Conservation (phyloP, 495 filamentous ascomycete genomes). For the Viridothelium virens region DNA sequence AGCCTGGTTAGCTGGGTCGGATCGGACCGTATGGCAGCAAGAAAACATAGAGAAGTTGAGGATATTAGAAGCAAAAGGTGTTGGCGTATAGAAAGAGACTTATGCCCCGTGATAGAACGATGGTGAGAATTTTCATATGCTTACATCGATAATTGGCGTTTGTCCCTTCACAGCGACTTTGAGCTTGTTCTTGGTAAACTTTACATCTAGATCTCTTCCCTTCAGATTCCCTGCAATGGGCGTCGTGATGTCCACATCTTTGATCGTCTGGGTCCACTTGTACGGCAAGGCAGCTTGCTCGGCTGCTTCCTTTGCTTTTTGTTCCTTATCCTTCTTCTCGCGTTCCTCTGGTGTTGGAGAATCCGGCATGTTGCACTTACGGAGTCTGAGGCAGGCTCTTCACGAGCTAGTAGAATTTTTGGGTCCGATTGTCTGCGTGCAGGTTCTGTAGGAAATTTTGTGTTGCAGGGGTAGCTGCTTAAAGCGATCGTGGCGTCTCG, state of each 20-base stretch:
- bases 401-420: background rate
- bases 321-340: slow-evolving; percentile 52
- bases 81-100: no score
- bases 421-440: background rate
- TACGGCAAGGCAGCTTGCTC: slow-evolving; percentile 92
- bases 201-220: slow-evolving; percentile 74
- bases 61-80: no score
- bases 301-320: slow-evolving; percentile 61
- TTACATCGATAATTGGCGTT: slow-evolving; percentile 74
- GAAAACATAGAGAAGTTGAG: background rate
- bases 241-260: slow-evolving; percentile 75
- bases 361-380: slow-evolving; percentile 6
- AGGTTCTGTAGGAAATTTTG: background rate
- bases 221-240: slow-evolving; percentile 71
- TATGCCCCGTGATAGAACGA: background rate
- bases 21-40: background rate
- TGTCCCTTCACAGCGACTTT: slow-evolving; percentile 84
- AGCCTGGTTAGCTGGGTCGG: slow-evolving; percentile 12
- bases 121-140: slow-evolving; percentile 11
- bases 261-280: slow-evolving; percentile 96
- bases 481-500: no score
- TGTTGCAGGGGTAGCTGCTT: no score
- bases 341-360: slow-evolving; percentile 46
- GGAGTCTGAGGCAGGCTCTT: background rate
- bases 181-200: slow-evolving; percentile 70